Base-by-base conservation (phyloP, 2,329 filamentous ascomycete species). In the Aureobasidium vineae region DNA sequence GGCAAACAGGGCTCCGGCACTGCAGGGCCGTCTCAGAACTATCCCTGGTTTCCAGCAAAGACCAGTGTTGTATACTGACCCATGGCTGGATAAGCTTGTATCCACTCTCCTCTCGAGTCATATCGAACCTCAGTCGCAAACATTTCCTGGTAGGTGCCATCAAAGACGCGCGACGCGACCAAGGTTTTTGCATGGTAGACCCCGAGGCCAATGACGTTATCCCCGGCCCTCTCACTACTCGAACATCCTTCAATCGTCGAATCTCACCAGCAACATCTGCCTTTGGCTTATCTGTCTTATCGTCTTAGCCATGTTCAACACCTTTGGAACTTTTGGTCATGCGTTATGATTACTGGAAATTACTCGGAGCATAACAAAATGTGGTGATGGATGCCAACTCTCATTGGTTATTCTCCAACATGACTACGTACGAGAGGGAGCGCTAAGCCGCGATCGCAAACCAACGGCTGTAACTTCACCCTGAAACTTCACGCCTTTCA, bases 401-500 rank as follows among this genome's bases (percentile, higher is more conserved):
- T 61, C 31, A 63, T 63, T 50, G 59, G 59, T 28, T 11, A 5
- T 45, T 15, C 7, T 28, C 11, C 31, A 21, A 45, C 26, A 23
- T 49, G 50, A 52, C 47, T 53, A 53, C 60, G 23, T 43, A 63
- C 26, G 47, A 52, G 19, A 36, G 26, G 21, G 23, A 23, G n/a
- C 60, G 60, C 60, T 63, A 63, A 53, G 38, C 47, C 38, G 11
- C 36, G 16, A 53, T 47, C 45, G 11, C 36, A 63, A 33, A 15
- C 60, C 47, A 53, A 33, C 60, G 60, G 33, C 47, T 53, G 47
- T 49, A 63, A 63, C 60, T 47, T 53, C 47, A 63, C 21, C 47
- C 53, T 43, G 47, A 52, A 63, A 63, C 60, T 63, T 63, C 47
- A 63, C 60, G 47, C 60, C 47, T 63, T 21, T 43, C 47, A 63